phyloP scores from a whole-genome alignment of 768 basidiomycete genomes.

The Suillus clintonianus region DNA sequence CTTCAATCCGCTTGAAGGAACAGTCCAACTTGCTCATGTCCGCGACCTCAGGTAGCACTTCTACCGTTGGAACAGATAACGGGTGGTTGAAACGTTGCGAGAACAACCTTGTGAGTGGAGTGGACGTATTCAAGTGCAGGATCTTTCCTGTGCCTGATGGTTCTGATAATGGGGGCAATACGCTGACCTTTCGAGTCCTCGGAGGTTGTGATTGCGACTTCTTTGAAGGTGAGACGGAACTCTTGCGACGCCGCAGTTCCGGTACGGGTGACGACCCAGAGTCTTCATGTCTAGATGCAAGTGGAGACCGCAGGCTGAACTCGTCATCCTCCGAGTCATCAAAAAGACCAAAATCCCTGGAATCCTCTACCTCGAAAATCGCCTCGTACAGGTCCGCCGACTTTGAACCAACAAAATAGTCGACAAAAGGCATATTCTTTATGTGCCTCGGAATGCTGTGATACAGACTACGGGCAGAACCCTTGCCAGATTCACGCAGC shows the following conservation, averaged over 20 bases:
- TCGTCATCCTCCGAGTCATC: conserved; percentile 49
- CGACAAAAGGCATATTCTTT: conserved; percentile 72
- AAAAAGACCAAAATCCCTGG: conserved; percentile 50
- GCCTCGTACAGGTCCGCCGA: conserved; percentile 72
- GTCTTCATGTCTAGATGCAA: conserved; percentile 10
- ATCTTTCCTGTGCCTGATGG: conserved; percentile 30
- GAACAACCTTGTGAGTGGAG: conserved; percentile 30
- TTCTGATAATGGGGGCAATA: conserved; percentile 27
- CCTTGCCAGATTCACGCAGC: conserved; percentile 53
- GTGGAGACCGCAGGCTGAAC: conserved; percentile 11
- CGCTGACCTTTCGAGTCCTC: conserved; percentile 28
- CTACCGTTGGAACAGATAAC: background rate
- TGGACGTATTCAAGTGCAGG: conserved; percentile 29
- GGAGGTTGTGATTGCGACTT: conserved; percentile 9
- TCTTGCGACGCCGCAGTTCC: conserved; percentile 1
- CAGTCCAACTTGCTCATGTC: conserved; percentile 41
- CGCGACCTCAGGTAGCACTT: conserved; percentile 17
- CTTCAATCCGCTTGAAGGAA: conserved; percentile 57
- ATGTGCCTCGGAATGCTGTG: conserved; percentile 69
- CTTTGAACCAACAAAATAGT: conserved; percentile 73
- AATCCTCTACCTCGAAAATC: conserved; percentile 72
- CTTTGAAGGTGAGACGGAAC: conserved; percentile 9
- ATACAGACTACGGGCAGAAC: conserved; percentile 58
- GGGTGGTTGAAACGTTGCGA: conserved; percentile 8
- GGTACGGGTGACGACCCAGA: conserved; percentile 14